phyloP scores from a whole-genome alignment of 768 basidiomycete species.

The Mycena kentingensis region DNA sequence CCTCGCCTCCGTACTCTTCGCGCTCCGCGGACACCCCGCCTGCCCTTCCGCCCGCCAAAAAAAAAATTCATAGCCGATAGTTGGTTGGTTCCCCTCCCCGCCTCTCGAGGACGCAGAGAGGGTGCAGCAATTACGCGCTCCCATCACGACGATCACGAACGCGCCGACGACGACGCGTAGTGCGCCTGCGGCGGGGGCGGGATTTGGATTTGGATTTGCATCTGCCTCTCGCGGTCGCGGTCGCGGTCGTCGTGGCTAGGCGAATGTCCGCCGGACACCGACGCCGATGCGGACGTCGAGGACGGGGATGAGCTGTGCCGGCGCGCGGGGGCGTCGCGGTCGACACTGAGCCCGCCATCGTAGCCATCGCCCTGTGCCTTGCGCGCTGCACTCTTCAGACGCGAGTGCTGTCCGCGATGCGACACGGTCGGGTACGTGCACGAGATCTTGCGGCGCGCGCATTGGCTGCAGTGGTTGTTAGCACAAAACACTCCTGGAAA shows the following conservation, averaged over 20 bases:
- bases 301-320: too few species aligned
- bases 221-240: neutral
- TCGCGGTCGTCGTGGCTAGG: neutral
- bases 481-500: slow-evolving; percentile 8
- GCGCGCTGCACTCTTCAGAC: slow-evolving; percentile 28
- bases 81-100: too few species aligned
- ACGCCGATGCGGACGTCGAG: too few species aligned
- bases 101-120: too few species aligned
- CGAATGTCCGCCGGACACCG: too few species aligned
- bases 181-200: neutral
- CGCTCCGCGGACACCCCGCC: too few species aligned
- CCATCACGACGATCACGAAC: neutral
- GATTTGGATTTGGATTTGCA: neutral
- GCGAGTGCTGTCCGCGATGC: slow-evolving; percentile 44
- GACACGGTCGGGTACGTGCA: slow-evolving; percentile 55
- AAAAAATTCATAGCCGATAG: too few species aligned
- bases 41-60: too few species aligned
- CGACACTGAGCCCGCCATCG: neutral
- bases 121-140: too few species aligned
- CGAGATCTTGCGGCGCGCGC: slow-evolving; percentile 45
- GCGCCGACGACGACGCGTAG: neutral
- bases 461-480: slow-evolving; percentile 39
- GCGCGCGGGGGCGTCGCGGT: neutral
- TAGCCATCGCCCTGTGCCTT: slow-evolving; percentile 2
- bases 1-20: too few species aligned